phyloP scores from a whole-genome alignment of 257 asterid species.

The Verbena officinalis region DNA sequence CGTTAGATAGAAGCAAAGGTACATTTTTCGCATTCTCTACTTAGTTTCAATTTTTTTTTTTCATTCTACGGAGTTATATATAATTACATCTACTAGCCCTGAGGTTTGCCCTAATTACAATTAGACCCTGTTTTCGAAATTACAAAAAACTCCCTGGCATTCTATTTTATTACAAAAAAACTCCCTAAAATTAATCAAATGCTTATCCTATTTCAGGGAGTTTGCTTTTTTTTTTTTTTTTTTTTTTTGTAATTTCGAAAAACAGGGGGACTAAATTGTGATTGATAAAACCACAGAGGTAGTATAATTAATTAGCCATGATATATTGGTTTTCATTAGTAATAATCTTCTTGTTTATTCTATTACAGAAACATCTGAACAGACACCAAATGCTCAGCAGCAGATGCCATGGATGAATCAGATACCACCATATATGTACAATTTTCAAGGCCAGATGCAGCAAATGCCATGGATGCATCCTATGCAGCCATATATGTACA shows the following conservation, averaged over 20 bases:
- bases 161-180: no score
- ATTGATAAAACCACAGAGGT: no score
- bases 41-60: not conserved
- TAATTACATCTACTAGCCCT: no score
- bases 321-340: not conserved
- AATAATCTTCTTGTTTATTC: conserved; percentile 2
- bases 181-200: no score
- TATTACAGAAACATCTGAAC: conserved; percentile 53
- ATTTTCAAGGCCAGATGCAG: conserved; percentile 53
- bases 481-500: conserved; percentile 57
- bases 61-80: not conserved
- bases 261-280: no score
- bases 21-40: conserved; percentile 17
- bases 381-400: conserved; percentile 51
- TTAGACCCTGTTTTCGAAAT: no score
- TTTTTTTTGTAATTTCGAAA: no score
- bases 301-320: no score
- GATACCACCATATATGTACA: conserved; percentile 71
- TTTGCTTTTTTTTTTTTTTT: no score
- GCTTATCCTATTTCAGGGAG: no score
- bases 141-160: no score
- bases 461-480: conserved; percentile 59
- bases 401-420: conserved; percentile 86
- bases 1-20: conserved; percentile 60
- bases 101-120: no score